Conservation (phyloP, 2,329 filamentous ascomycete species). For the Fusarium pseudonygamai region DNA sequence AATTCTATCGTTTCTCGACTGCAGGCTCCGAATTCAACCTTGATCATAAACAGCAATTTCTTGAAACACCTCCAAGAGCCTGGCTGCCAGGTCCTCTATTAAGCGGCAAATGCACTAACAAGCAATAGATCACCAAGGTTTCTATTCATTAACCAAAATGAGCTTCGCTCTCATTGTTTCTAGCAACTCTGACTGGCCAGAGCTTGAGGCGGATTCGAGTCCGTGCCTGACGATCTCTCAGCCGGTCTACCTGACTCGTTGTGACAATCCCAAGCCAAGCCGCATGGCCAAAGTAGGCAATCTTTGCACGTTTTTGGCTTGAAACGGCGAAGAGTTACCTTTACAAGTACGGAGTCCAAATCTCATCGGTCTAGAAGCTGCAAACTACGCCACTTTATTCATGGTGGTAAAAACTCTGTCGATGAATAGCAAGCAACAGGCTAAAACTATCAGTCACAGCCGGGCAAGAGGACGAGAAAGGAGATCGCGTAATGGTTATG, state of each 20-base stretch:
- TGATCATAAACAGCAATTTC: neutral
- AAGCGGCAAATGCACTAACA: conserved; percentile 2
- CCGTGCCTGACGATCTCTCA: conserved; percentile 42
- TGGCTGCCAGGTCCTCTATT: neutral
- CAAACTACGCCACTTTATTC: neutral
- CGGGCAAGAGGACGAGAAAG: conserved; percentile 26
- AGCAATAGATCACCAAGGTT: conserved; percentile 11
- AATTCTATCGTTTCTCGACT: neutral
- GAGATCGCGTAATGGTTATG: conserved; percentile 28
- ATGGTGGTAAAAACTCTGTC: neutral
- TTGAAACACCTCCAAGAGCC: neutral
- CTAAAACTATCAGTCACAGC: conserved; percentile 16
- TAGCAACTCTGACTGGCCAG: conserved; percentile 12
- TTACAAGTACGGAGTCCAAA: neutral
- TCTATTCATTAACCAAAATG: conserved; percentile 27
- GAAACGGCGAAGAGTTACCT: conserved; percentile 9
- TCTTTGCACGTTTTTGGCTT: conserved; percentile 5
- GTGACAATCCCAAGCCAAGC: conserved; percentile 4
- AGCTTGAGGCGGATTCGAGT: conserved; percentile 26
- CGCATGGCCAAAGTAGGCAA: conserved; percentile 1
- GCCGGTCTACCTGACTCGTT: conserved; percentile 37
- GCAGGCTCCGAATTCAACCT: neutral
- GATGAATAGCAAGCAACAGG: neutral
- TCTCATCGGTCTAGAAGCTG: conserved; percentile 13
- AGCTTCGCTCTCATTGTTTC: conserved; percentile 16